A percentile compares a stretch with the other conserved stretches of the same genome.
Conservation (phyloP, 352 stramenopile genomes). For the Globisporangium paddicum region DNA sequence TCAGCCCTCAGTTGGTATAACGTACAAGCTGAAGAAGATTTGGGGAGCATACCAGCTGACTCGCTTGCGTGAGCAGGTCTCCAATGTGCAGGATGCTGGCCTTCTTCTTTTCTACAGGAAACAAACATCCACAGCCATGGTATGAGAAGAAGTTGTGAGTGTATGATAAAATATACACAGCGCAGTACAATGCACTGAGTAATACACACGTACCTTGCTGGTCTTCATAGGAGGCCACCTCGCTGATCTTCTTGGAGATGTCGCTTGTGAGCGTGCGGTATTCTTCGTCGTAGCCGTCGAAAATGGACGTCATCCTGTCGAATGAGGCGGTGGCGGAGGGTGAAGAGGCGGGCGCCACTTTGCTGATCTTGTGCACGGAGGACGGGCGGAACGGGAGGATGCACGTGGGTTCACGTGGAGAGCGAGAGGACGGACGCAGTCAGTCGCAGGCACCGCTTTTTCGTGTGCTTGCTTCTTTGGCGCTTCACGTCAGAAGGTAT, state of each 20-base stretch:
- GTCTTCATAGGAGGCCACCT: conserved; percentile 83
- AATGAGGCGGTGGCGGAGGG: conserved; percentile 6
- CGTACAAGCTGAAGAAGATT: background rate
- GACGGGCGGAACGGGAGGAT: background rate
- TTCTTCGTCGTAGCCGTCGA: conserved; percentile 87
- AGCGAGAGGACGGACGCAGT: background rate
- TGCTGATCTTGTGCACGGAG: background rate
- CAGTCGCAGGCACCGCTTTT: background rate
- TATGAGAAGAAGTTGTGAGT: background rate
- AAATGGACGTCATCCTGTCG: conserved; percentile 81
- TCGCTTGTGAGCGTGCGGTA: conserved; percentile 80
- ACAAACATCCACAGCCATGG: background rate
- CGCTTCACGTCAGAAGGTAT: conserved; percentile 5
- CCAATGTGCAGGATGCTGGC: conserved; percentile 75
- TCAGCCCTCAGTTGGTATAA: background rate
- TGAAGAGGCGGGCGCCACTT: conserved; percentile 7
- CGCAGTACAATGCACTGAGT: background rate
- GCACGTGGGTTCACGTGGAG: background rate
- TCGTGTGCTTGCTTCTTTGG: conserved; percentile 1
- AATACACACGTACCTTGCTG: conserved; percentile 42
- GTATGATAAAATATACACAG: background rate
- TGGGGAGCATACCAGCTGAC: conserved; percentile 51
- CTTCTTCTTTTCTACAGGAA: conserved; percentile 76
- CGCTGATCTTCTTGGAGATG: conserved; percentile 88
- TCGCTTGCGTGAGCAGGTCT: conserved; percentile 76